These are phyloP conservation scores for Volvox africanus DNA, from an alignment of 139 green algal genomes.

Conservation along the genomic window DNA sequence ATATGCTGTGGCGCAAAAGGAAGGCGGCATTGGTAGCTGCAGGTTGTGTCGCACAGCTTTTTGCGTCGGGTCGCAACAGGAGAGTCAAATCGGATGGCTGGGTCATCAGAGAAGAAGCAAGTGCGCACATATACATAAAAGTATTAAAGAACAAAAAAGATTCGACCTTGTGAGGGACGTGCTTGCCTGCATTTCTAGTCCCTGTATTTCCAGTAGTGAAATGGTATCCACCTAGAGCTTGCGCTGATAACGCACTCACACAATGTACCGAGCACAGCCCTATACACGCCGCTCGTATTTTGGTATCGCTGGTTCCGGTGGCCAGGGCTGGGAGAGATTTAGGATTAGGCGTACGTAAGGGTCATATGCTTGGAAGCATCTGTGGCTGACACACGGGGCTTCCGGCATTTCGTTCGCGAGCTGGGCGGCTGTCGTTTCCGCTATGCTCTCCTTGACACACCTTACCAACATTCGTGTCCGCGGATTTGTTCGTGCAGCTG, in stretches of 20 bases:
- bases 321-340: background rate
- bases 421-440: background rate
- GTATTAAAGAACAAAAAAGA: constrained; percentile 11
- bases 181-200: background rate
- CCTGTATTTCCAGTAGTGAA: background rate
- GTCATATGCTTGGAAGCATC: background rate
- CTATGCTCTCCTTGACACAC: background rate
- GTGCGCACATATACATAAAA: background rate
- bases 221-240: background rate
- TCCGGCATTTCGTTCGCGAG: background rate
- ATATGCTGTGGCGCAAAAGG: background rate
- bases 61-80: background rate
- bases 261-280: background rate
- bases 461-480: background rate
- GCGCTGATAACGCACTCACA: background rate
- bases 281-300: background rate
- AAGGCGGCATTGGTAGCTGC: background rate
- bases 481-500: background rate
- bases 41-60: background rate
- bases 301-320: background rate
- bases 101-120: background rate
- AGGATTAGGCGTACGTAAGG: background rate
- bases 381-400: background rate
- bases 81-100: background rate
- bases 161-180: background rate